Conservation (phyloP, 129 eudicot genomes). For the Centella asiatica region DNA sequence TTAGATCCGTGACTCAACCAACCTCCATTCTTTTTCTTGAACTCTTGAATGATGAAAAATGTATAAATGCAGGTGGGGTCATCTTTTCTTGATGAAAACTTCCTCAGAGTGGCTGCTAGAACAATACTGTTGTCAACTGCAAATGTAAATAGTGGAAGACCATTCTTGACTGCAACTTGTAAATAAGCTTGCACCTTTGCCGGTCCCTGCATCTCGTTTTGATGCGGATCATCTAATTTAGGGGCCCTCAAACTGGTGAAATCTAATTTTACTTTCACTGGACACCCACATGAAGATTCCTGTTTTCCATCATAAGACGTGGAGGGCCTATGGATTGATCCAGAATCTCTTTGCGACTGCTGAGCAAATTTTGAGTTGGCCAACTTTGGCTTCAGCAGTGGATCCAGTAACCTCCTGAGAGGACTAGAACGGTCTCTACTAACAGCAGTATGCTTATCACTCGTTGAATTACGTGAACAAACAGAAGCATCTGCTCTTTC, state of each 20-base stretch:
- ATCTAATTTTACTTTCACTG: constrained; percentile 21
- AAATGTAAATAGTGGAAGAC: constrained; percentile 67
- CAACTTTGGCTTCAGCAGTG: constrained; percentile 48
- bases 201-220: constrained; percentile 20
- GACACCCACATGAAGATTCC: neutral
- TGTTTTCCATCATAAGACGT: neutral
- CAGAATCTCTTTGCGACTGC: constrained; percentile 25
- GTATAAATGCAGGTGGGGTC: constrained; percentile 46
- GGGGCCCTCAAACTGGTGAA: constrained; percentile 13
- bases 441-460: constrained; percentile 16
- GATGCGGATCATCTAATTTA: constrained; percentile 7
- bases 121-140: constrained; percentile 64
- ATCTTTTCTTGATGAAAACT: constrained; percentile 36
- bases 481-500: constrained; percentile 27
- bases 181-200: constrained; percentile 57
- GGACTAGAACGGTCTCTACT: constrained; percentile 59
- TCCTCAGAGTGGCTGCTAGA: constrained; percentile 61
- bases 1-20: constrained; percentile 54
- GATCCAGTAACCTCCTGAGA: constrained; percentile 66
- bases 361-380: constrained; percentile 10
- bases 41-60: constrained; percentile 59
- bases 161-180: constrained; percentile 64
- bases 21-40: constrained; percentile 50
- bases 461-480: constrained; percentile 16
- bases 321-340: constrained; percentile 14